Conservation (phyloP, 75 land plant genomes). For the Selaginella tamariscina region DNA sequence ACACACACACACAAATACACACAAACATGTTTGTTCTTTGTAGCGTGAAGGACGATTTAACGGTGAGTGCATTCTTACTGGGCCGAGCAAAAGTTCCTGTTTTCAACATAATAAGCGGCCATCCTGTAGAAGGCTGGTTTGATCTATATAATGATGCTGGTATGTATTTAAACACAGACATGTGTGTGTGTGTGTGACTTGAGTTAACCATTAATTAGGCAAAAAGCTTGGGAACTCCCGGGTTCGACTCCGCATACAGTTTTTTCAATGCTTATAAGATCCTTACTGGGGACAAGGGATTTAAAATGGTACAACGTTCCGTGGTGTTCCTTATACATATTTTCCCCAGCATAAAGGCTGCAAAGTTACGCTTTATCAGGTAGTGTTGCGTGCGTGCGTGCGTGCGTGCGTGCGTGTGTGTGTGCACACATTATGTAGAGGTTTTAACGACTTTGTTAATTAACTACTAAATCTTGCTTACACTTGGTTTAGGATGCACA, state of each 20-base stretch:
- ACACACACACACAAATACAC: no score
- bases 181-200: neutral
- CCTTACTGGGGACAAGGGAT: constrained; percentile 2
- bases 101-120: constrained; percentile 24
- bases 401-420: no score
- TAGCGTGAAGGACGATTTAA: constrained; percentile 55
- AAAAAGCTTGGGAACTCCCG: neutral
- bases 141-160: constrained; percentile 4
- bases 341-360: constrained; percentile 1
- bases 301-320: neutral
- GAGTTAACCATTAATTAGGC: no score
- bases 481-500: no score
- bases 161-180: neutral
- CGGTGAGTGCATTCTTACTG: constrained; percentile 52
- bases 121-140: neutral
- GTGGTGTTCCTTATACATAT: neutral
- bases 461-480: no score
- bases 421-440: no score
- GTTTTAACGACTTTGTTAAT: no score
- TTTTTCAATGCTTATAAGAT: neutral
- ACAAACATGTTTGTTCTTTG: no score
- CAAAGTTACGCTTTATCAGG: constrained; percentile 12
- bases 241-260: neutral
- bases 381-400: no score
- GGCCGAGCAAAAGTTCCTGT: constrained; percentile 75